Percentiles rank a stretch among this genome's conserved stretches.
These are phyloP conservation scores for Bromus sterilis DNA, from an alignment of 176 grass and related monocot species.

Conservation along the genomic window DNA sequence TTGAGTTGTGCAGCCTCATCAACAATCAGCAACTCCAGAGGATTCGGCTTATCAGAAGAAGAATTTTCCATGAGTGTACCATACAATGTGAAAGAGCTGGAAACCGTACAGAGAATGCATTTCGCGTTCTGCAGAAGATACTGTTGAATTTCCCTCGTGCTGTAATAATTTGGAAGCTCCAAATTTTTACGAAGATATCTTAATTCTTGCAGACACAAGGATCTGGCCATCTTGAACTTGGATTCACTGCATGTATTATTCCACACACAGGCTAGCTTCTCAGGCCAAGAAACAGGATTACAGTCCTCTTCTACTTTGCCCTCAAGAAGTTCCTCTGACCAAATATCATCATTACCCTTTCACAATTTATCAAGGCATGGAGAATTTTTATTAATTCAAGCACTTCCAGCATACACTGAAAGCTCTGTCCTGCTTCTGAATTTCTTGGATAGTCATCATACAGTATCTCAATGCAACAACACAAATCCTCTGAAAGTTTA, in stretches of 20 bases:
- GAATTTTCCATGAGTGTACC: not conserved
- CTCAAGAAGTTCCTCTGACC: constrained; percentile 12
- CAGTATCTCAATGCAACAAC: constrained; percentile 8
- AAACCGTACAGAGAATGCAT: constrained; percentile 35
- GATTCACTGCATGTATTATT: not conserved
- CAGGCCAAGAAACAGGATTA: not conserved
- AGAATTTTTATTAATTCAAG: constrained; percentile 23
- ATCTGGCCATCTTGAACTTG: constrained; percentile 23
- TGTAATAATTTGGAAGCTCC: constrained; percentile 17
- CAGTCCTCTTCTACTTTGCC: constrained; percentile 7
- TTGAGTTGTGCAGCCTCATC: constrained; percentile 71
- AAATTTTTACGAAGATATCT: not conserved
- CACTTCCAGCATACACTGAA: constrained; percentile 24
- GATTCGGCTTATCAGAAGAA: not conserved
- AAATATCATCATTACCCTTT: not conserved
- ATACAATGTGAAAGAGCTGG: constrained; percentile 24
- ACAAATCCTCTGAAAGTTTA: not conserved
- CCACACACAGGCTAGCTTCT: not conserved
- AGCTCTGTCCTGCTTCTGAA: constrained; percentile 19
- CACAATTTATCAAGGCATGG: constrained; percentile 2
- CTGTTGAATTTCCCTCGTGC: not conserved
- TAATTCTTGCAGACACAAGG: not conserved
- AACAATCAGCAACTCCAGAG: constrained; percentile 34
- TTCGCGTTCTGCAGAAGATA: constrained; percentile 13
- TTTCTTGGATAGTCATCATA: constrained; percentile 27